Percentiles rank a stretch among this genome's conserved stretches.
Conservation (phyloP, 306 rosid genomes). For the Cyclanthera cordifolia region DNA sequence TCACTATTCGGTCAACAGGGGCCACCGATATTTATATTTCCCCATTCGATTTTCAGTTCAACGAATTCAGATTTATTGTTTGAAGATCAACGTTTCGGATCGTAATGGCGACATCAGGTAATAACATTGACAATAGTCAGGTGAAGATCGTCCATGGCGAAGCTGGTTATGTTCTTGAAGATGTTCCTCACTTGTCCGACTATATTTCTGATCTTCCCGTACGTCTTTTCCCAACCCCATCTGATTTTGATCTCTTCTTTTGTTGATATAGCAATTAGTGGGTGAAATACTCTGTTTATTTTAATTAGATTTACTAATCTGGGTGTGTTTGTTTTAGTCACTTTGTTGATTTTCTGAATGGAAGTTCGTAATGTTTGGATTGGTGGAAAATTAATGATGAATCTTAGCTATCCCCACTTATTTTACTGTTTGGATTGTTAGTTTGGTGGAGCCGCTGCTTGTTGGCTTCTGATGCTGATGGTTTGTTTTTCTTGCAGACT, state of each 20-base stretch:
- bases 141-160: conserved; percentile 33
- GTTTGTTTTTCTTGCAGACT: conserved; percentile 39
- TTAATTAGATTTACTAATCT: background rate
- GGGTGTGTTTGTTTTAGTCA: background rate
- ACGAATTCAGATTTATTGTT: background rate
- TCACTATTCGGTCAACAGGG: conserved; percentile 12
- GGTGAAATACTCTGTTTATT: background rate
- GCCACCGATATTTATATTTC: background rate
- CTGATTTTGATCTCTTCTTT: background rate
- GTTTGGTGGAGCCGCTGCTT: background rate
- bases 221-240: conserved; percentile 5
- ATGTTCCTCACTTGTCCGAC: conserved; percentile 49
- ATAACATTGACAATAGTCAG: background rate
- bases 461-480: background rate
- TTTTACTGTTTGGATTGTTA: background rate
- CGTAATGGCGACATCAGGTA: conserved; percentile 13
- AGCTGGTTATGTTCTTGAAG: conserved; percentile 46
- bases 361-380: background rate
- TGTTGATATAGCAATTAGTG: background rate
- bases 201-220: conserved; percentile 38
- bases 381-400: background rate
- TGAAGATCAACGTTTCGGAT: background rate
- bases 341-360: background rate
- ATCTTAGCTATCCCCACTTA: background rate
- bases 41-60: background rate